Percentiles rank a stretch among this genome's conserved stretches.
phyloP scores from a whole-genome alignment of 768 basidiomycete genomes.

The Suillus weaverae region DNA sequence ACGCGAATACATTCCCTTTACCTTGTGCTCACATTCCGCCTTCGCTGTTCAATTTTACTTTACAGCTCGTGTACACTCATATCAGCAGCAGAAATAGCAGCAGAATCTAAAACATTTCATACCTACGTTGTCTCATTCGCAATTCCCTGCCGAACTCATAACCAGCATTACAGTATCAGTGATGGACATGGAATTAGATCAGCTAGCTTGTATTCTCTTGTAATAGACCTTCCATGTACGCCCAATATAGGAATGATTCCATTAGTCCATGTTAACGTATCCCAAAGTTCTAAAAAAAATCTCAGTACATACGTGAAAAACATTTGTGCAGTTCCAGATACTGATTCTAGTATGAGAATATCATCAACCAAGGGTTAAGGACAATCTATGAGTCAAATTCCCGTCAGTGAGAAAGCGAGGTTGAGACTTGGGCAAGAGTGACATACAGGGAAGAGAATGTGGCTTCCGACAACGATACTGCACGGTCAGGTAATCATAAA shows the following conservation, averaged over 20 bases:
- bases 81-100: too few species aligned
- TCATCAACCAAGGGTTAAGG: slow-evolving; percentile 88
- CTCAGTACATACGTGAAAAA: too few species aligned
- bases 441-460: slow-evolving; percentile 75
- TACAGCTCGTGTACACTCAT: too few species aligned
- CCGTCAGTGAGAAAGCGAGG: slow-evolving; percentile 20
- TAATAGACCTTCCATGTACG: not conserved
- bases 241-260: not conserved
- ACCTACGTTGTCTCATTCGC: too few species aligned
- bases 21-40: too few species aligned
- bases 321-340: not conserved
- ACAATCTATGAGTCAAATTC: slow-evolving; percentile 58
- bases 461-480: slow-evolving; percentile 62
- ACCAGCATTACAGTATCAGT: too few species aligned
- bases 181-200: not conserved
- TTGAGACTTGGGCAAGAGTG: slow-evolving; percentile 7
- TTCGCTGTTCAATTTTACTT: too few species aligned
- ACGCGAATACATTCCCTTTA: too few species aligned
- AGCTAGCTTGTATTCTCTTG: not conserved
- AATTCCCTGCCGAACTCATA: too few species aligned
- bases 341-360: slow-evolving; percentile 55
- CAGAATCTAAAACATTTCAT: too few species aligned
- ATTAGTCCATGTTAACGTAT: not conserved
- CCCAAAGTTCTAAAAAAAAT: not conserved
- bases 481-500: not conserved